Base-by-base conservation (phyloP, 2,329 filamentous ascomycete genomes). In the Stylonectria norvegica region DNA sequence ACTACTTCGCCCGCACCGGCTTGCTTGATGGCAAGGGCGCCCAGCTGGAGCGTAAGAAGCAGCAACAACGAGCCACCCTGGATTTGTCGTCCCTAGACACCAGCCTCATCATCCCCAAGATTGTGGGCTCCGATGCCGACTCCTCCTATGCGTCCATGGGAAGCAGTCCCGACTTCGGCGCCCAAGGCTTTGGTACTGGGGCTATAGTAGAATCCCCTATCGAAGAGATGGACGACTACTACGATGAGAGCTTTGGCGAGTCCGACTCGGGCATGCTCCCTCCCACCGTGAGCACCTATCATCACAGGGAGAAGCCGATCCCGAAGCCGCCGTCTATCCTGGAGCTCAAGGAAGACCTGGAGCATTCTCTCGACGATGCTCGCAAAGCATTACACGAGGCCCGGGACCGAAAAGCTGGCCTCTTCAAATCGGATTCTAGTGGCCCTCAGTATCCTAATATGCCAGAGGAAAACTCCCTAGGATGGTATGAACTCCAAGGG, bases 231-330 rank as follows among this genome's bases (percentile, higher is more conserved):
- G 61, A 60, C 5, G 76, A 72, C 46, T 73, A 73, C 47, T 76
- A 71, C 34, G 78, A 81, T 30, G 78, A 82, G 19, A 62, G 53
- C 38, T 78, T 79, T 56, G 77, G 79, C 20, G 79, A 84, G 43
- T 72, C 74, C 15, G 86, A 89, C 43, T 78, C 81, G 20, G 77
- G 84, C 45, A 91, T 98, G 81, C 80, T 96, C 4, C 91, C 93
- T n/a, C 93, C 93, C 0, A 98, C 93, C 0, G 89, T 91, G 28
- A 96, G 90, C 73, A 98, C 93, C 3, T 98, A 97, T 65, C 89
- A 87, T 51, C 82, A 89, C 57, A 84, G 86, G 53, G 84, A 88
- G 45, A 87, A 89, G 56, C 83, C 84, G 42, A 76, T 95, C 16
- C 81, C 88, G 9, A 91, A 86, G 36, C 88, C 90, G 27, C 93